Percentiles rank a stretch among this genome's conserved stretches.
Evolutionary conservation across 148 eudicot species (phyloP).

Genomic region (Cornus kousa): DNA sequence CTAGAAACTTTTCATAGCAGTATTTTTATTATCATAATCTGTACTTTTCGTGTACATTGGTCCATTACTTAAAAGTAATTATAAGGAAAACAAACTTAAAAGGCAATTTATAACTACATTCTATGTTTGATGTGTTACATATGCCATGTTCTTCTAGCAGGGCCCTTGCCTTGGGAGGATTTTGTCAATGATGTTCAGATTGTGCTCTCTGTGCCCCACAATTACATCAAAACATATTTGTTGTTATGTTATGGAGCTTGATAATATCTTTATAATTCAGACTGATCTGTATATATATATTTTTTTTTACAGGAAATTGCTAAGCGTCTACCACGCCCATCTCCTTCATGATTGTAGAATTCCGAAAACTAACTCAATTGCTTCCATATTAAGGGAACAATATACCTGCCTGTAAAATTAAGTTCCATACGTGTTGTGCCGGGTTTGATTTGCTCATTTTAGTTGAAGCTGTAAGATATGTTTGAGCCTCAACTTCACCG

Average conservation of each 20-base stretch:
- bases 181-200: background rate
- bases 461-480: background rate
- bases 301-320: conserved; percentile 44
- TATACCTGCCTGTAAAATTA: background rate
- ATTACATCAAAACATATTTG: background rate
- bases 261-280: background rate
- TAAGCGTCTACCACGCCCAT: conserved; percentile 50
- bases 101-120: too few species aligned
- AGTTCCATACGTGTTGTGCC: conserved; percentile 1
- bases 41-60: too few species aligned
- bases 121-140: too few species aligned
- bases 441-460: background rate
- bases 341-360: conserved; percentile 29
- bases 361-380: background rate
- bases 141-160: background rate
- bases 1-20: too few species aligned
- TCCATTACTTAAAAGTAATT: too few species aligned
- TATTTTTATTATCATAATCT: too few species aligned
- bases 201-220: background rate
- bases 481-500: background rate
- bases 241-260: background rate
- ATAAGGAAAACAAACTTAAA: too few species aligned
- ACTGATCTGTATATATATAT: background rate
- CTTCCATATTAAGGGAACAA: background rate
- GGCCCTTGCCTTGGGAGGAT: background rate